Conservation (phyloP, 495 filamentous ascomycete species). For the Penicillium psychrofluorescens region DNA sequence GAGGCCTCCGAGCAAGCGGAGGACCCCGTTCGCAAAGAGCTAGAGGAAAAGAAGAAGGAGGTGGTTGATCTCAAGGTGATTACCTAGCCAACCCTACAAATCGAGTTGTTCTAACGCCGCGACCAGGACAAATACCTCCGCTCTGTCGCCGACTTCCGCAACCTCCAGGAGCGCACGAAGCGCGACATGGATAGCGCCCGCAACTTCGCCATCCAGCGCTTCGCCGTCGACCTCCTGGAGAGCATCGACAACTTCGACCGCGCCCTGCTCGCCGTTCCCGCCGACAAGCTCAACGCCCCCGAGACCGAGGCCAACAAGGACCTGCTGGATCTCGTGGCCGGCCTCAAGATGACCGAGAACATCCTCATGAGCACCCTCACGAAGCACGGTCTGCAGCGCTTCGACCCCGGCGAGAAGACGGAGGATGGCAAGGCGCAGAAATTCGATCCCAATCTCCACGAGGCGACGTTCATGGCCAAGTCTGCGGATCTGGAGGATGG, state of each 20-base stretch:
- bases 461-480: slow-evolving; percentile 89
- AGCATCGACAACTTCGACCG: slow-evolving; percentile 95
- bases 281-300: slow-evolving; percentile 54
- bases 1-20: slow-evolving; percentile 28
- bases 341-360: slow-evolving; percentile 87
- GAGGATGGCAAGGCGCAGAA: slow-evolving; percentile 42
- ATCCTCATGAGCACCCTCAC: slow-evolving; percentile 82
- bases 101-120: slow-evolving; percentile 1
- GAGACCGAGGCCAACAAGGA: slow-evolving; percentile 48
- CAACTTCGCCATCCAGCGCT: slow-evolving; percentile 91
- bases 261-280: slow-evolving; percentile 70
- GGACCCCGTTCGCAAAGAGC: slow-evolving; percentile 50
- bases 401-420: slow-evolving; percentile 62
- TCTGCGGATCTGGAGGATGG: slow-evolving; percentile 80
- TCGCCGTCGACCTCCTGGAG: slow-evolving; percentile 90
- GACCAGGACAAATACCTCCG: slow-evolving; percentile 88
- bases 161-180: slow-evolving; percentile 89
- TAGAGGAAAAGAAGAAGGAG: slow-evolving; percentile 81
- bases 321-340: slow-evolving; percentile 73
- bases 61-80: slow-evolving; percentile 78
- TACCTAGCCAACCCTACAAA: background rate
- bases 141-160: slow-evolving; percentile 90
- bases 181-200: slow-evolving; percentile 80
- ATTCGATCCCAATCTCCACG: slow-evolving; percentile 94
- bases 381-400: slow-evolving; percentile 90